These are phyloP conservation scores for Myotisia sp. DNA, from an alignment of 2,329 filamentous ascomycete genomes.

Conservation along the genomic window DNA sequence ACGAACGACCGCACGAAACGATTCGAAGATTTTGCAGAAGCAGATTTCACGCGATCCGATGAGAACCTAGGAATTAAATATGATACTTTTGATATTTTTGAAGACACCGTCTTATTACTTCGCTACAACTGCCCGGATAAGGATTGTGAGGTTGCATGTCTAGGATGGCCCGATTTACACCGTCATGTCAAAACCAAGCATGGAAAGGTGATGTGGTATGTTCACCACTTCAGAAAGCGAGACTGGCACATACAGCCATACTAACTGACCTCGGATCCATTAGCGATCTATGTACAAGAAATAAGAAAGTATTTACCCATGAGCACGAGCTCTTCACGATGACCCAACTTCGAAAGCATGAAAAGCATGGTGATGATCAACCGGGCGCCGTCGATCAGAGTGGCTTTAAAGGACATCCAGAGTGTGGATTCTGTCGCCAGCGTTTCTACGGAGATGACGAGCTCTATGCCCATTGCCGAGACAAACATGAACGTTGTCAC, in stretches of 20 bases:
- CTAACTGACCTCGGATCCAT: background rate
- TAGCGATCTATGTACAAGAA: conserved; percentile 72
- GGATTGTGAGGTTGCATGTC: conserved; percentile 70
- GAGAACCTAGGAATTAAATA: conserved; percentile 84
- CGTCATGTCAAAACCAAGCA: conserved; percentile 70
- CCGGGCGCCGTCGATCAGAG: conserved; percentile 84
- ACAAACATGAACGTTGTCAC: conserved; percentile 89
- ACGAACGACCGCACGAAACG: conserved; percentile 70
- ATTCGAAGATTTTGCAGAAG: conserved; percentile 65
- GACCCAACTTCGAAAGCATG: conserved; percentile 69
- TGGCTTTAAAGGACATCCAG: conserved; percentile 87
- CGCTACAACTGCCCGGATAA: conserved; percentile 88
- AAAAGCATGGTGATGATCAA: conserved; percentile 78
- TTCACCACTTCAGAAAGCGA: conserved; percentile 10
- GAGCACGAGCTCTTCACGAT: conserved; percentile 86
- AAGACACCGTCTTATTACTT: conserved; percentile 74
- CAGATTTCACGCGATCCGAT: conserved; percentile 64
- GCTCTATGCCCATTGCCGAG: conserved; percentile 80
- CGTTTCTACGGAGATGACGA: conserved; percentile 95
- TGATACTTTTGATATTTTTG: conserved; percentile 73
- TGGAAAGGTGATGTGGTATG: conserved; percentile 67
- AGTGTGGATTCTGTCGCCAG: conserved; percentile 82
- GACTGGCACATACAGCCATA: background rate
- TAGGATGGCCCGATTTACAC: conserved; percentile 66
- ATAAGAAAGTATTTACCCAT: conserved; percentile 97